Evolutionary conservation across 495 filamentous ascomycete species (phyloP), one percentile per base, ranked within the genome.

Genomic region (Xylaria nigripes): DNA sequence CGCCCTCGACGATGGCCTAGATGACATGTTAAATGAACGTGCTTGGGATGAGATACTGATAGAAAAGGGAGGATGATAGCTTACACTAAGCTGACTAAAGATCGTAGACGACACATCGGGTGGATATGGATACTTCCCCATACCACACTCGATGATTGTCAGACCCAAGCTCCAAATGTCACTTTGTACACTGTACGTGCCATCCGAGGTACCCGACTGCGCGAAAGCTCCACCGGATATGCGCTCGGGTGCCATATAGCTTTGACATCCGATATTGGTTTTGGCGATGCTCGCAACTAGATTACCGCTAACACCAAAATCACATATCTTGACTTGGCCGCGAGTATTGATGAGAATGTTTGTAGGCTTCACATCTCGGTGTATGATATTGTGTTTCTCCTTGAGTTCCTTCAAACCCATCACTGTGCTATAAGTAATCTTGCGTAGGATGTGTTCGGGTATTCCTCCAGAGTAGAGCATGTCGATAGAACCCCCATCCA

Each of bases 401-500:
- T 99, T 99, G 54, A 99, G 72, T 12, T 83, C 78, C 72, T 93
- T 96, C 53, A 99, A 76, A 1, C 94, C 93, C 80, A 91, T 87
- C 19, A 90, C 81, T 1, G 92, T 96, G 38, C 88, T 85, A n/a
- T 93, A 80, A 0, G 90, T 86, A 54, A 97, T 89, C 65, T 96
- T 96, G 40, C 89, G 85, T 40, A 99, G 74, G 6, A 97, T 82
- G 48, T 78, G 80, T 64, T 99, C 93, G 1, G 93, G 88, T 45
- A 99, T 83, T 27, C 93, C 93, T 50, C 89, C 89, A n/a, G 81
- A 83, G 68, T 99, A 99, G 16, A 97, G 70, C 62, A 96, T 96
- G 72, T 99, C 93, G 62, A 97, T 89, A 36, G 90, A 96, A n/a
- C 93, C 93, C 49, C 94, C 93, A 70, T 99, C 90, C 93, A 99